Evolutionary conservation across 768 basidiomycete species (phyloP), one percentile per base, ranked within the genome.

Genomic region (Pisolithus orientalis): DNA sequence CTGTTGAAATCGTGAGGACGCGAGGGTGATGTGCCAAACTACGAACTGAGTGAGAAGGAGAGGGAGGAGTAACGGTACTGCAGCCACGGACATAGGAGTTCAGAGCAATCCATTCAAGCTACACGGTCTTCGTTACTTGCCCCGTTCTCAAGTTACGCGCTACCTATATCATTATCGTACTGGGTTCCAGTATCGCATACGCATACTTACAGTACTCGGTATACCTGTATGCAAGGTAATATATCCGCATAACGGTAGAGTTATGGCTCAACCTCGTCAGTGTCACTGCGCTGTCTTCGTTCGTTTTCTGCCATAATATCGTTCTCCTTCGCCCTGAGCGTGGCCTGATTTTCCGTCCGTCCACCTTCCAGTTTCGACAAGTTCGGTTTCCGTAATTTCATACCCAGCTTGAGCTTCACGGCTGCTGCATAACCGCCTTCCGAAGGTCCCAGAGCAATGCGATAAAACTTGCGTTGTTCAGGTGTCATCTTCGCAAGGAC

Each of bases 1-100:
- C 93, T 94, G 1, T 97, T 86, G 64, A 84, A 90, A 61, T 64
- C 82, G 1, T 97, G 93, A 85, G 94, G 94, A 44, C 89, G 82
- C 2, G 88, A 91, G 63, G 80, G 72, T 29, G 72, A 75, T 5
- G 69, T 55, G 31, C 57, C 71, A 0, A 78, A 80, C n/a, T 66
- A 66, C 4, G 73, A 76, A 46, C 62, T 90, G 16, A 34, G 34
- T 13, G 3, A 14, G 14, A 5, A 13, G 34, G 34, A 32, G 31
- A 32, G 9, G 31, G 31, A 9, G 8, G 1, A 32, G 31, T 11
- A 10, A 32, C 31, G 9, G 31, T 3, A 32, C 31, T 11, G 11
- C 31, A 2, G 34, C 34, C 34, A 14, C 3, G 13, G 14, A 11
- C 11, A 34, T 34, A 34, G 10, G 11, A 34, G 10, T 34, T 34